phyloP scores from a whole-genome alignment of 2,329 filamentous ascomycete species.

The Colletotrichum trifolii region DNA sequence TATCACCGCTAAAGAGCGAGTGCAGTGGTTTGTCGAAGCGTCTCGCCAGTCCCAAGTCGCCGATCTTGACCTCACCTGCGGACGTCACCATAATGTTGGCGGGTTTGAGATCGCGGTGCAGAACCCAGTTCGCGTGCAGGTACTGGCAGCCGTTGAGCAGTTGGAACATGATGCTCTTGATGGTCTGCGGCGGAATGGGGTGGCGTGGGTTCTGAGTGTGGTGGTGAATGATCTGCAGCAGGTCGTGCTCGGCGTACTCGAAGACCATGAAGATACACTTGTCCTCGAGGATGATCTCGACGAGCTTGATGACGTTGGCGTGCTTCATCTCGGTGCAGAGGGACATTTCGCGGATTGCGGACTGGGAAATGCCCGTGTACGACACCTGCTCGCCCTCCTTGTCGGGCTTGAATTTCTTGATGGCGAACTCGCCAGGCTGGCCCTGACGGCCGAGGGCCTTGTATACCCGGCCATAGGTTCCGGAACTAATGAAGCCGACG shows the following conservation, averaged over 20 bases:
- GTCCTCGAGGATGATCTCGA: constrained; percentile 97
- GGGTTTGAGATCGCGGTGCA: constrained; percentile 96
- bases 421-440: constrained; percentile 87
- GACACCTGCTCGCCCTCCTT: constrained; percentile 96
- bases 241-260: constrained; percentile 96
- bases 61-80: constrained; percentile 89
- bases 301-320: constrained; percentile 87
- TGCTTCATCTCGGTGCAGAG: constrained; percentile 92
- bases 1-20: constrained; percentile 91
- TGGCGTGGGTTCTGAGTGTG: constrained; percentile 91
- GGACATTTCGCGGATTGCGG: constrained; percentile 96
- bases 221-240: constrained; percentile 98
- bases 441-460: constrained; percentile 85
- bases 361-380: constrained; percentile 98
- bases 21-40: constrained; percentile 95
- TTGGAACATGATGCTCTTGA: constrained; percentile 96
- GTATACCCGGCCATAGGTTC: constrained; percentile 98
- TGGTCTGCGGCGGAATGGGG: constrained; percentile 86
- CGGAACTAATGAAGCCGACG: constrained; percentile 97
- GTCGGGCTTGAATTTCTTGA: constrained; percentile 99
- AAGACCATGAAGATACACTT: constrained; percentile 99
- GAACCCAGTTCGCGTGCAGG: constrained; percentile 94
- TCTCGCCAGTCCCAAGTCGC: constrained; percentile 90
- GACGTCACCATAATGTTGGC: constrained; percentile 99
- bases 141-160: constrained; percentile 95